These are phyloP conservation scores for Coemansia javaensis DNA, from an alignment of 192 early-diverging fungal genomes.

Conservation along the genomic window DNA sequence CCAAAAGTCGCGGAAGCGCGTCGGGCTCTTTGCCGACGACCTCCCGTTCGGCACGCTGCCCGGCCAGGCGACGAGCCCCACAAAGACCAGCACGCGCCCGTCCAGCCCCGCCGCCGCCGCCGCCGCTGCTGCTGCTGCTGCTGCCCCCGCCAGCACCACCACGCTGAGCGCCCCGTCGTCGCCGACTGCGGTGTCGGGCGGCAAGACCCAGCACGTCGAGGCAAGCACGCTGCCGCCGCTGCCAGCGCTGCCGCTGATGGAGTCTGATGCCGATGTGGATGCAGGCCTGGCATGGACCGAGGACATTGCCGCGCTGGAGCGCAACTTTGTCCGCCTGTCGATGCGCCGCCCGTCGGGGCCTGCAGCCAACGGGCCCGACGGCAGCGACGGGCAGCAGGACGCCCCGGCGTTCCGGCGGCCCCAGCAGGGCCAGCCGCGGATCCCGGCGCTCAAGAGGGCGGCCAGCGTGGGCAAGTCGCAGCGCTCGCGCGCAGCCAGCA, in stretches of 20 bases:
- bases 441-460: slow-evolving; percentile 14
- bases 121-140: no score
- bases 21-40: slow-evolving; percentile 12
- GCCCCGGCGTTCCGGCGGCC: neutral
- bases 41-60: slow-evolving; percentile 13
- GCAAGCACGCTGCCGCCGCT: slow-evolving; percentile 3
- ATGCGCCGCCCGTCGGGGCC: slow-evolving; percentile 17
- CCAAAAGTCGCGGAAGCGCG: slow-evolving; percentile 22
- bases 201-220: no score
- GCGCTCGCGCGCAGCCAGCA: slow-evolving; percentile 33
- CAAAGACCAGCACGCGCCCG: neutral
- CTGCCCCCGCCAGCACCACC: no score
- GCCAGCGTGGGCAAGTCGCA: slow-evolving; percentile 22
- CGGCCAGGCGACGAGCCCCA: no score
- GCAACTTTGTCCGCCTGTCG: slow-evolving; percentile 43
- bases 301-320: slow-evolving; percentile 36
- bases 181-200: no score
- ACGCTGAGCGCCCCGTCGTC: slow-evolving; percentile 10
- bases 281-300: slow-evolving; percentile 39
- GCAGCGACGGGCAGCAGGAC: neutral
- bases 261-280: slow-evolving; percentile 15
- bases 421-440: neutral
- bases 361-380: slow-evolving; percentile 3
- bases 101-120: neutral
- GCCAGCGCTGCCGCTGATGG: slow-evolving; percentile 1